Evolutionary conservation across 2,329 filamentous ascomycete genomes (phyloP).

Genomic region (Apiospora arundinis): DNA sequence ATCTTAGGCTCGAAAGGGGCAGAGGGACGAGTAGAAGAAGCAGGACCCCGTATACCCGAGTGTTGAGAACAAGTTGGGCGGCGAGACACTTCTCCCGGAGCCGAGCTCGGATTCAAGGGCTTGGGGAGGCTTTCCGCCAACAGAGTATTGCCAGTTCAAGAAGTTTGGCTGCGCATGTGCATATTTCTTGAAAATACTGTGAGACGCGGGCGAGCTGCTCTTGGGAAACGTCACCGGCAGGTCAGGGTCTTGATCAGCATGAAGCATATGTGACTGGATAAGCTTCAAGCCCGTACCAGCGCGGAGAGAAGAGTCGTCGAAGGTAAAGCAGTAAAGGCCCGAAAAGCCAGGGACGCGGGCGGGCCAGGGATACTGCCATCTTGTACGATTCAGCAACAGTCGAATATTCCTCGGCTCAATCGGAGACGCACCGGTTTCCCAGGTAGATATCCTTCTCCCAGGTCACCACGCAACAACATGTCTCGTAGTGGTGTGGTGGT

Average conservation of each 20-base stretch:
- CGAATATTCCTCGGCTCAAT: neutral
- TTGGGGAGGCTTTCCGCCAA: slow-evolving; percentile 11
- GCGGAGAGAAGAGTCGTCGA: neutral
- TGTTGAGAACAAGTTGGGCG: slow-evolving; percentile 2
- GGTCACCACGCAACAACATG: neutral
- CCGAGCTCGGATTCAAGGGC: slow-evolving; percentile 4
- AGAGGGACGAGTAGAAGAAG: neutral
- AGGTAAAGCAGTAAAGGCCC: neutral
- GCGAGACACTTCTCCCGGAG: neutral
- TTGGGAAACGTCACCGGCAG: neutral
- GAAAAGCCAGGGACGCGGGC: neutral
- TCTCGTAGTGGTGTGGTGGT: neutral
- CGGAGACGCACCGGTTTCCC: neutral
- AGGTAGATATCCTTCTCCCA: neutral
- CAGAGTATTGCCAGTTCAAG: neutral
- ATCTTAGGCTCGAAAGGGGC: neutral
- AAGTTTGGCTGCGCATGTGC: slow-evolving; percentile 10
- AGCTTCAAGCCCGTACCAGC: neutral
- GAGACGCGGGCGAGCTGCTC: slow-evolving; percentile 2
- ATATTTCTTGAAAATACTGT: slow-evolving; percentile 6
- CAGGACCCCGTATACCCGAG: neutral
- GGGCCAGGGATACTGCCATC: neutral
- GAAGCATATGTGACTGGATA: slow-evolving; percentile 10
- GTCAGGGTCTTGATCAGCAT: slow-evolving; percentile 13
- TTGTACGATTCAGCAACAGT: neutral